These are phyloP conservation scores for Ustulina deusta DNA, from an alignment of 2,329 filamentous ascomycete genomes.

Conservation along the genomic window DNA sequence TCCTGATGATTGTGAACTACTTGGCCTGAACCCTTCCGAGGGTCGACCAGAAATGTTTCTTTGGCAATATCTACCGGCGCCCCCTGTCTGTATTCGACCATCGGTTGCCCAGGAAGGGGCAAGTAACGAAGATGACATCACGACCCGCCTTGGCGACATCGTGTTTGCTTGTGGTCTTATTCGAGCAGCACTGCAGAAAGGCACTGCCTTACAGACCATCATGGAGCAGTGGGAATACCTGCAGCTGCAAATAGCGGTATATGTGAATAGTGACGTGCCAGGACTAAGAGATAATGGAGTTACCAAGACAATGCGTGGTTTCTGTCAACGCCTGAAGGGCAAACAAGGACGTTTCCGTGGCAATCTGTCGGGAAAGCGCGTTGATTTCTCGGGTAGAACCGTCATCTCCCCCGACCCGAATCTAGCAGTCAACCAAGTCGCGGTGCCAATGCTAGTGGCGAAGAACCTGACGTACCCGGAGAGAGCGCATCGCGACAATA, in stretches of 20 bases:
- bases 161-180: conserved; percentile 92
- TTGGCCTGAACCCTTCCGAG: conserved; percentile 88
- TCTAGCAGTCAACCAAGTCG: conserved; percentile 91
- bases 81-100: conserved; percentile 92
- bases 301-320: conserved; percentile 89
- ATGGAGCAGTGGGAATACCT: conserved; percentile 99
- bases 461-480: conserved; percentile 98
- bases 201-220: conserved; percentile 85
- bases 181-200: conserved; percentile 82
- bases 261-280: conserved; percentile 96
- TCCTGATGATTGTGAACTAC: conserved; percentile 86
- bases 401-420: conserved; percentile 99
- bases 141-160: conserved; percentile 96
- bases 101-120: conserved; percentile 93
- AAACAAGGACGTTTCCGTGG: conserved; percentile 98
- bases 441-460: conserved; percentile 90
- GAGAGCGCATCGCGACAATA: conserved; percentile 85
- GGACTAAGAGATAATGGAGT: conserved; percentile 90
- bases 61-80: conserved; percentile 95
- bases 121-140: conserved; percentile 96
- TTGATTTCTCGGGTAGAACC: conserved; percentile 96
- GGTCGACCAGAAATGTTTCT: conserved; percentile 96
- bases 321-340: conserved; percentile 94
- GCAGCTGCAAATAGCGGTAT: conserved; percentile 94
- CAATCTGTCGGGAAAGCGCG: conserved; percentile 96